Conservation (phyloP, 2,329 filamentous ascomycete species). For the Alternaria viburni region DNA sequence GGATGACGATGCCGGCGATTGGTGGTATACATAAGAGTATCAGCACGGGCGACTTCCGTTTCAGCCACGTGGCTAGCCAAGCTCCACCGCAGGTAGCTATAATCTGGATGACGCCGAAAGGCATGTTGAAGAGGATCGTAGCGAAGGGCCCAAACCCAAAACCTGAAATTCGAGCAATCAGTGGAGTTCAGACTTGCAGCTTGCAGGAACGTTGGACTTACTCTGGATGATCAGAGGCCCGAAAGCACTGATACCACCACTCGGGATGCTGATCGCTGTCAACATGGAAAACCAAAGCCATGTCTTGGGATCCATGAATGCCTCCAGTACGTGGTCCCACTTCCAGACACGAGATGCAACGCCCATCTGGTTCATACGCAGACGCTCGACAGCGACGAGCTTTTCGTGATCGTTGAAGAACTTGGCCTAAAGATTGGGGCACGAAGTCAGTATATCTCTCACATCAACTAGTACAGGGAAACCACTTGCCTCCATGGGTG, state of each 20-base stretch:
- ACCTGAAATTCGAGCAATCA: background rate
- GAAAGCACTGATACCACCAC: conserved; percentile 65
- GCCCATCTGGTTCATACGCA: conserved; percentile 52
- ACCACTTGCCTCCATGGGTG: conserved; percentile 56
- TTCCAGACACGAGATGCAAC: conserved; percentile 56
- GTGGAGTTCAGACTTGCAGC: background rate
- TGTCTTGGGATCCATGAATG: conserved; percentile 64
- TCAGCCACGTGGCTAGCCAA: conserved; percentile 60
- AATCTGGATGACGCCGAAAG: conserved; percentile 66
- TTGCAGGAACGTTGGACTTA: background rate
- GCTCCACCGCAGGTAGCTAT: conserved; percentile 65
- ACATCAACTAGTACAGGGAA: background rate
- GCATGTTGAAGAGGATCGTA: conserved; percentile 67
- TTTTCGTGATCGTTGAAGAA: conserved; percentile 65
- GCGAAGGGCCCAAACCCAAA: conserved; percentile 64
- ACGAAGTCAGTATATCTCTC: background rate
- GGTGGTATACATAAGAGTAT: conserved; percentile 62
- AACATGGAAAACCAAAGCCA: conserved; percentile 62
- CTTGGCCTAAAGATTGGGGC: conserved; percentile 46
- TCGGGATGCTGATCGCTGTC: conserved; percentile 55
- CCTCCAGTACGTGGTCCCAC: conserved; percentile 62
- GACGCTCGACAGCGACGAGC: conserved; percentile 63
- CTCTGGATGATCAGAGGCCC: conserved; percentile 64
- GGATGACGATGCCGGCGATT: conserved; percentile 62
- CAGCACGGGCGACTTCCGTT: conserved; percentile 63